These are phyloP conservation scores for Zygoascus biomembranicola DNA, from an alignment of 805 yeast genomes.

Conservation along the genomic window DNA sequence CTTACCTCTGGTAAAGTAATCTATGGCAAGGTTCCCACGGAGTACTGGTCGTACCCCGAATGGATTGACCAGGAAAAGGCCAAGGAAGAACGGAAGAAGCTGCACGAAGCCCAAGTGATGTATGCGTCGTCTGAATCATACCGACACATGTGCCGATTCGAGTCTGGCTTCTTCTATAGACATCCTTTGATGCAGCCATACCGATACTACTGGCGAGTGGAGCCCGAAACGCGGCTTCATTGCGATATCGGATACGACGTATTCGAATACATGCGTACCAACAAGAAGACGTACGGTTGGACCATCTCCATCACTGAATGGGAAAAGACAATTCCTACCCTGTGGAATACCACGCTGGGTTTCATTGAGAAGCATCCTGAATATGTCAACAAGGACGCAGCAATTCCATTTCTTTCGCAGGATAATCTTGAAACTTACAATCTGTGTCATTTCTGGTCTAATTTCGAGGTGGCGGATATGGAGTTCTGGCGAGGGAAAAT, in stretches of 20 bases:
- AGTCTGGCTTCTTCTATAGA: conserved; percentile 63
- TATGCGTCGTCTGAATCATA: conserved; percentile 57
- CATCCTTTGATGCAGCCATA: conserved; percentile 52
- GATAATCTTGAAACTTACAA: conserved; percentile 56
- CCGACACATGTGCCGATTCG: conserved; percentile 76
- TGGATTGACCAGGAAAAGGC: conserved; percentile 52
- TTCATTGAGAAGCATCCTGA: conserved; percentile 41
- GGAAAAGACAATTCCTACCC: conserved; percentile 47
- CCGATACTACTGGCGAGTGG: conserved; percentile 70
- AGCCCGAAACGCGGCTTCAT: conserved; percentile 52
- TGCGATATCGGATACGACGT: conserved; percentile 61
- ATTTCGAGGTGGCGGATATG: conserved; percentile 67
- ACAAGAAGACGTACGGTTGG: conserved; percentile 57
- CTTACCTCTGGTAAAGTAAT: conserved; percentile 52
- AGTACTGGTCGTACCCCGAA: conserved; percentile 64
- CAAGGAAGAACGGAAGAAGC: conserved; percentile 35
- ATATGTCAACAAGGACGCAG: conserved; percentile 49
- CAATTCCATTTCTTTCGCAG: conserved; percentile 55
- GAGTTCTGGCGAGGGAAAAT: conserved; percentile 54
- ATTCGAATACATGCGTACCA: conserved; percentile 47
- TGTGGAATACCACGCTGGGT: conserved; percentile 50
- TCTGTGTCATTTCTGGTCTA: conserved; percentile 77
- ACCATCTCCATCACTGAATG: conserved; percentile 59
- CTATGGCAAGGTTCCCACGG: conserved; percentile 53
- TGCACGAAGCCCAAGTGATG: conserved; percentile 38